Evolutionary conservation across 495 filamentous ascomycete genomes (phyloP).

Genomic region (Trypethelium eluteriae): DNA sequence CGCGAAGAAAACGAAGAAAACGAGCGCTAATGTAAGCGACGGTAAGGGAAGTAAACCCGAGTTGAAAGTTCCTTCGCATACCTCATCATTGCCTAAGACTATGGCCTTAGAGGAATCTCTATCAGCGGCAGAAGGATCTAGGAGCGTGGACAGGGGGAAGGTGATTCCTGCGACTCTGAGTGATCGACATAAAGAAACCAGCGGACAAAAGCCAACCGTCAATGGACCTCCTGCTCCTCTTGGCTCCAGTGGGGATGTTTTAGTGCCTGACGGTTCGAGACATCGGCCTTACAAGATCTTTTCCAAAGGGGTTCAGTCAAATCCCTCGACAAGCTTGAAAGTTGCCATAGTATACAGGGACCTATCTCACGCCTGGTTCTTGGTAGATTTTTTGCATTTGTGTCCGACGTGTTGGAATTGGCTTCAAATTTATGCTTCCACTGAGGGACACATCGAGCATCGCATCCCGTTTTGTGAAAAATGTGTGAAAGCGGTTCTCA

Average conservation of each 20-base stretch:
- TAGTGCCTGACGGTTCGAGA: background rate
- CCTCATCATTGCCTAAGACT: too few relatives aligned
- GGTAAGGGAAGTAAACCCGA: too few relatives aligned
- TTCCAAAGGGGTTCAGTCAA: background rate
- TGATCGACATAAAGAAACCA: background rate
- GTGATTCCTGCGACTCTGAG: background rate
- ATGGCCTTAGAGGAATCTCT: too few relatives aligned
- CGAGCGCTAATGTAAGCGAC: too few relatives aligned
- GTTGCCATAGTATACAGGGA: background rate
- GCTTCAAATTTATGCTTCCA: background rate
- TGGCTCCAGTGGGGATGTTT: background rate
- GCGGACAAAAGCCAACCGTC: background rate
- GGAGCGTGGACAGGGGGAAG: too few relatives aligned
- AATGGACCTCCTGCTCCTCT: background rate
- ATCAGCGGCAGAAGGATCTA: too few relatives aligned
- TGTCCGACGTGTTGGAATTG: conserved; percentile 1
- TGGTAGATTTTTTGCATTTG: background rate
- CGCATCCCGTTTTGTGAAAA: background rate
- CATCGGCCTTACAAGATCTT: background rate
- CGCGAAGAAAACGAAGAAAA: too few relatives aligned
- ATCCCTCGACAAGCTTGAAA: background rate
- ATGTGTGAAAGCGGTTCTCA: background rate
- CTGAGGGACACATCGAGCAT: background rate
- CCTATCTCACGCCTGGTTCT: background rate
- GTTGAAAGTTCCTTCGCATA: too few relatives aligned